Conservation (phyloP, 2,329 filamentous ascomycete species). For the Ophiosphaerella herpotricha region DNA sequence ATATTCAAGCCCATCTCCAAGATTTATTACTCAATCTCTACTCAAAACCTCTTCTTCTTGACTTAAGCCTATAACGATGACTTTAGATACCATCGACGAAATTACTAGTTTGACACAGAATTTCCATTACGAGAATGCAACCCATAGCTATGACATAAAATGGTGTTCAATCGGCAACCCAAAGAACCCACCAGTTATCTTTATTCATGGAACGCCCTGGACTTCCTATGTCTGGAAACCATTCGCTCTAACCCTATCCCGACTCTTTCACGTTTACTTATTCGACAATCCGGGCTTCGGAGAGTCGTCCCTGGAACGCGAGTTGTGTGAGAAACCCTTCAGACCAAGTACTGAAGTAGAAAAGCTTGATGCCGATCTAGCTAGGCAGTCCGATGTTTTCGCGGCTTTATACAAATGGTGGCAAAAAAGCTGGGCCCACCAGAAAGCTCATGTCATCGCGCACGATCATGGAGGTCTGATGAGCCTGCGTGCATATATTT, state of each 20-base stretch:
- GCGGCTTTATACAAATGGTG: conserved; percentile 20
- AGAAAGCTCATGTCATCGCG: conserved; percentile 21
- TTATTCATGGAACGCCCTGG: conserved; percentile 31
- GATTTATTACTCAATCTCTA: too few species aligned
- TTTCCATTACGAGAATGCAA: conserved; percentile 15
- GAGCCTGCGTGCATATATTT: conserved; percentile 21
- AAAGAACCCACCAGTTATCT: conserved; percentile 15
- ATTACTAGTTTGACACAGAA: conserved; percentile 6
- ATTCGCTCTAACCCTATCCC: conserved; percentile 18
- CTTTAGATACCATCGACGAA: background rate
- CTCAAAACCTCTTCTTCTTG: background rate
- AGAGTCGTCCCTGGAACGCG: conserved; percentile 15
- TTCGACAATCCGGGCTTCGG: conserved; percentile 29
- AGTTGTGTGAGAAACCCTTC: background rate
- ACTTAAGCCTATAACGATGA: background rate
- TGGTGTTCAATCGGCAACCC: conserved; percentile 17
- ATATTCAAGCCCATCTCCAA: too few species aligned
- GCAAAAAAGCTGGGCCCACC: conserved; percentile 8
- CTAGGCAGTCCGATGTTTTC: conserved; percentile 21
- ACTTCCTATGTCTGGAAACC: conserved; percentile 23
- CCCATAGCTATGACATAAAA: conserved; percentile 18
- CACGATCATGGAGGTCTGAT: conserved; percentile 28
- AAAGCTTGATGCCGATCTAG: conserved; percentile 18
- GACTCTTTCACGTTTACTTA: conserved; percentile 20
- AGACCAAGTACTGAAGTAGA: conserved; percentile 2